Percentiles rank a stretch among this genome's conserved stretches.
phyloP scores from a whole-genome alignment of 371 early-diverging fungal genomes.

The Circinella umbellata region DNA sequence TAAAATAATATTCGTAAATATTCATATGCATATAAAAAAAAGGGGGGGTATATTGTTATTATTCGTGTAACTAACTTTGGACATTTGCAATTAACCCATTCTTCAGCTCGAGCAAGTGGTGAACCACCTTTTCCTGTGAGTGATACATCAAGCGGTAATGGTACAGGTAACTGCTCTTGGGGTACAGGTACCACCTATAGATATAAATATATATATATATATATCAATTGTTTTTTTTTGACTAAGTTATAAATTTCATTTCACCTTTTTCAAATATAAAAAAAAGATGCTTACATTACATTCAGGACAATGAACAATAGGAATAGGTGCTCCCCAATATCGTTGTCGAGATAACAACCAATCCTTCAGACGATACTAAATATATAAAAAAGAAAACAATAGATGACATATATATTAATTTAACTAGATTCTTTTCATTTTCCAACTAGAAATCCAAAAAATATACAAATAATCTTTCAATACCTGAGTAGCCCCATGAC shows the following conservation, averaged over 20 bases:
- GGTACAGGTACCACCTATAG: slow-evolving; percentile 78
- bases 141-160: slow-evolving; percentile 68
- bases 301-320: slow-evolving; percentile 86
- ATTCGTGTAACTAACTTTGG: slow-evolving; percentile 65
- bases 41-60: background rate
- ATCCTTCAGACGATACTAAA: slow-evolving; percentile 85
- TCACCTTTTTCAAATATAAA: too few species aligned
- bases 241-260: too few species aligned
- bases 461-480: background rate
- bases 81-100: slow-evolving; percentile 73
- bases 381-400: background rate
- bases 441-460: too few species aligned
- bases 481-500: slow-evolving; percentile 58
- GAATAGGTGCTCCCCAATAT: slow-evolving; percentile 99
- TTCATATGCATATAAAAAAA: background rate
- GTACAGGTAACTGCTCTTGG: slow-evolving; percentile 79
- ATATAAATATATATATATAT: background rate
- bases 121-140: slow-evolving; percentile 78
- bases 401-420: too few species aligned
- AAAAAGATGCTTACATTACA: slow-evolving; percentile 65
- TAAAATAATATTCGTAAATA: background rate
- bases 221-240: too few species aligned
- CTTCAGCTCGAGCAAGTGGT: slow-evolving; percentile 62
- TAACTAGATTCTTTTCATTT: too few species aligned
- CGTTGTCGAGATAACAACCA: slow-evolving; percentile 99